Percentiles rank a stretch among this genome's conserved stretches.
phyloP scores from a whole-genome alignment of 208 protist species.

The Trypanosoma grayi region DNA sequence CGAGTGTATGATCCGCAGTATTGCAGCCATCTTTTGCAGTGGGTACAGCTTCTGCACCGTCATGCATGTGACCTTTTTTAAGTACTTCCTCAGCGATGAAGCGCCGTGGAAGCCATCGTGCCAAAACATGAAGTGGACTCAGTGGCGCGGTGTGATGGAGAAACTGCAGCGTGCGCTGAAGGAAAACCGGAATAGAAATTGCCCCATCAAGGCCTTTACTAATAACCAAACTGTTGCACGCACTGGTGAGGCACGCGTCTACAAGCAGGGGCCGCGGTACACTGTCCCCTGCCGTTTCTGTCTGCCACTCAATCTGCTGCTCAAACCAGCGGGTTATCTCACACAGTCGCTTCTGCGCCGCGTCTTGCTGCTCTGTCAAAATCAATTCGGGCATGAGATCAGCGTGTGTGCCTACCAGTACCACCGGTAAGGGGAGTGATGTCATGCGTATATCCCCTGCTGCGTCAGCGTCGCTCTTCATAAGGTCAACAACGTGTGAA shows the following conservation, averaged over 20 bases:
- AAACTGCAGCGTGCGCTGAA: conserved; percentile 11
- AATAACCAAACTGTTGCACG: neutral
- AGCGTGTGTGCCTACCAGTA: conserved; percentile 12
- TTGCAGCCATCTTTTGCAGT: neutral
- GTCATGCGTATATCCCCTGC: neutral
- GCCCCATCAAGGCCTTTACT: neutral
- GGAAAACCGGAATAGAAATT: conserved; percentile 1
- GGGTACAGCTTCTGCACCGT: neutral
- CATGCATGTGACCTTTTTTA: neutral
- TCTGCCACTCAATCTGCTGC: neutral
- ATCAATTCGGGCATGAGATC: neutral
- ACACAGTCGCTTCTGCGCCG: conserved; percentile 4
- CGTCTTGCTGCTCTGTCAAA: neutral
- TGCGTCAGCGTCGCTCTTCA: neutral
- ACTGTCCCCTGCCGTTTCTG: neutral
- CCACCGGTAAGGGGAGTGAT: conserved; percentile 1
- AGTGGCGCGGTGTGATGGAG: conserved; percentile 13
- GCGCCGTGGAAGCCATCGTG: conserved; percentile 16
- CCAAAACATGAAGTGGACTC: conserved; percentile 14
- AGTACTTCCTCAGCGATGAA: neutral
- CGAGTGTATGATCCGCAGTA: neutral
- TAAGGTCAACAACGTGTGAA: conserved; percentile 2
- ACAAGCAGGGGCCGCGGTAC: conserved; percentile 4
- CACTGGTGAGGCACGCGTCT: conserved; percentile 4
- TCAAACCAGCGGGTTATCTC: conserved; percentile 15